phyloP scores from a whole-genome alignment of 2,329 filamentous ascomycete species.

The Trichoderma cornu-damae region DNA sequence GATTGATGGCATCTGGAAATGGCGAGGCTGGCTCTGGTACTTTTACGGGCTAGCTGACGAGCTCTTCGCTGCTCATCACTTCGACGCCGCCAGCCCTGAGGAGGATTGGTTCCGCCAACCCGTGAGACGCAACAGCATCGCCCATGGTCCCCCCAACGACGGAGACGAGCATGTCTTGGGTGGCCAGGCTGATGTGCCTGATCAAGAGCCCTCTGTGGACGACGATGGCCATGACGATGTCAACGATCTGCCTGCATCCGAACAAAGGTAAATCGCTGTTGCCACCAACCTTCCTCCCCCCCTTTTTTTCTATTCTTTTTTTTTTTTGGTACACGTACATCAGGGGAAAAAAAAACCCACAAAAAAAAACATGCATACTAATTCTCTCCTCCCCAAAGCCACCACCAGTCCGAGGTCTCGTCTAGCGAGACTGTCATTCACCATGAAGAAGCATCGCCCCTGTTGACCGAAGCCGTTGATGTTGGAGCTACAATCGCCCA shows the following conservation, averaged over 20 bases:
- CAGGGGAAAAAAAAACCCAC: no score
- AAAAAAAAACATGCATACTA: no score
- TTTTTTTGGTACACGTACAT: no score
- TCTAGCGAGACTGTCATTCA: background rate
- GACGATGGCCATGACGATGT: background rate
- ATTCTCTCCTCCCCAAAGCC: no score
- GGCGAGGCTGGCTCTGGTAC: conserved; percentile 29
- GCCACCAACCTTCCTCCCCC: no score
- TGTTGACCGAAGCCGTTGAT: background rate
- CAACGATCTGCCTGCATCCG: background rate
- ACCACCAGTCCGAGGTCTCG: no score
- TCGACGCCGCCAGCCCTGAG: conserved; percentile 21
- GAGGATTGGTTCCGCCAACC: conserved; percentile 28
- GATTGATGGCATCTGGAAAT: conserved; percentile 23
- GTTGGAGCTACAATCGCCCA: background rate
- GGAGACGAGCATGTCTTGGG: background rate
- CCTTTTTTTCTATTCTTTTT: no score
- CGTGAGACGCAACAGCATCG: background rate
- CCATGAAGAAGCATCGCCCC: background rate
- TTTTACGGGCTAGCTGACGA: conserved; percentile 28
- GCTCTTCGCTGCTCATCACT: conserved; percentile 23
- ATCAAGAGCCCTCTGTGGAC: background rate
- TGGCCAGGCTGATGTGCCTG: background rate
- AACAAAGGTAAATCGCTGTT: no score
- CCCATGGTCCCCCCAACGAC: background rate